A percentile compares a stretch with the other conserved stretches of the same genome.
These are phyloP conservation scores for Medicago arabica DNA, from an alignment of 306 rosid species.

Conservation along the genomic window DNA sequence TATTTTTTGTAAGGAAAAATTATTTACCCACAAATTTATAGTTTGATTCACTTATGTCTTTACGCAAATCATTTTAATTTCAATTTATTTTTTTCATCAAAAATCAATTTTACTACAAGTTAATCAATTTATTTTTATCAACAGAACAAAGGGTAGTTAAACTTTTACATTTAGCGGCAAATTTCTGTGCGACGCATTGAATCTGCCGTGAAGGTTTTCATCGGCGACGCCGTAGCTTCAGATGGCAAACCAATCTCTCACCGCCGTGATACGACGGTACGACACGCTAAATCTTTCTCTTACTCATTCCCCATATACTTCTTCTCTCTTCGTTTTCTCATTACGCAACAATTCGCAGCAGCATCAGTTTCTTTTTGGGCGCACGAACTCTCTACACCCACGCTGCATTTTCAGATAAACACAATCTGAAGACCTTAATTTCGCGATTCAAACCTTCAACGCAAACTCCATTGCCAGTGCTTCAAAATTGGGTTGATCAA, in stretches of 20 bases:
- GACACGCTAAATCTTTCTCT: not conserved
- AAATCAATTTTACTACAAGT: no score
- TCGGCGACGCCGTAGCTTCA: not conserved
- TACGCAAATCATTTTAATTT: no score
- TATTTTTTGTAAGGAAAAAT: no score
- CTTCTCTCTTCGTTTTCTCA: not conserved
- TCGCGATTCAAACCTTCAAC: conserved; percentile 38
- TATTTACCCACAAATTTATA: no score
- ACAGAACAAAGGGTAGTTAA: no score
- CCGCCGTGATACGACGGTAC: conserved; percentile 50
- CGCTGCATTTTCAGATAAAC: conserved; percentile 3
- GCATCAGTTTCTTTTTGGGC: conserved; percentile 35
- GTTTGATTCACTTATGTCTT: no score
- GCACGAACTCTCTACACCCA: conserved; percentile 37
- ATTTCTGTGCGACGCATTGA: not conserved
- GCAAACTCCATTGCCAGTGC: conserved; percentile 45
- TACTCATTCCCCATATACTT: not conserved
- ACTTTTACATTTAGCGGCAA: not conserved
- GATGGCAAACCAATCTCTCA: conserved; percentile 50
- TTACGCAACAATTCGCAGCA: conserved; percentile 18
- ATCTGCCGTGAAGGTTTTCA: not conserved
- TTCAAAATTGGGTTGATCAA: conserved; percentile 51
- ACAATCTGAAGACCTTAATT: conserved; percentile 47
- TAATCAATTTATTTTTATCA: no score
- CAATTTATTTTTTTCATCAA: no score